A percentile compares a stretch with the other conserved stretches of the same genome.
Conservation (phyloP, 257 asterid genomes). For the Scutellaria baicalensis region DNA sequence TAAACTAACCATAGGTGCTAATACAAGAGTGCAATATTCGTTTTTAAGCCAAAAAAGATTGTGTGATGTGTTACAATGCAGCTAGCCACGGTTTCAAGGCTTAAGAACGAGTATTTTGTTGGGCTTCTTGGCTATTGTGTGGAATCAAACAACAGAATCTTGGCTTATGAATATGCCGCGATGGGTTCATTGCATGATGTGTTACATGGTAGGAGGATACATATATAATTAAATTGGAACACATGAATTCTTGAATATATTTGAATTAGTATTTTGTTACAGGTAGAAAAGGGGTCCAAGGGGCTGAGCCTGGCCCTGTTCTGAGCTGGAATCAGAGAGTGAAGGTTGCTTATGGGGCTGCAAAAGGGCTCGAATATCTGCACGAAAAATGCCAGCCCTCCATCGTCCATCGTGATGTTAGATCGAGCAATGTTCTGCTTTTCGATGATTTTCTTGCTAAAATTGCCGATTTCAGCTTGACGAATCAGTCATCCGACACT, state of each 20-base stretch:
- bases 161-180: constrained; percentile 69
- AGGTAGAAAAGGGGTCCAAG: constrained; percentile 93
- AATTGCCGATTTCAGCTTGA: constrained; percentile 74
- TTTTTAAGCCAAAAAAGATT: not conserved
- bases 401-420: constrained; percentile 79
- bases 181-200: constrained; percentile 86
- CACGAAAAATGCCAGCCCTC: constrained; percentile 92
- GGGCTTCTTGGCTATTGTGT: constrained; percentile 72
- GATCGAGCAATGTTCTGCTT: constrained; percentile 89
- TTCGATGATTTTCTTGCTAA: constrained; percentile 76
- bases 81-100: constrained; percentile 81
- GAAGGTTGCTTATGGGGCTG: constrained; percentile 88
- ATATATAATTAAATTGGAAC: not conserved
- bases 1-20: too few relatives aligned
- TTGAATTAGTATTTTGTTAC: not conserved
- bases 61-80: constrained; percentile 13
- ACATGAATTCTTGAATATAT: too few relatives aligned
- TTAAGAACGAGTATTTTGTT: constrained; percentile 63
- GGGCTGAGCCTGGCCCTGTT: constrained; percentile 91
- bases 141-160: constrained; percentile 52
- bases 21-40: not conserved
- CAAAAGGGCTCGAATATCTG: constrained; percentile 74
- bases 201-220: constrained; percentile 51
- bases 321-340: constrained; percentile 86
- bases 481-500: constrained; percentile 83